Evolutionary conservation across 129 eudicot species (phyloP).

Genomic region (Flaveria linearis): DNA sequence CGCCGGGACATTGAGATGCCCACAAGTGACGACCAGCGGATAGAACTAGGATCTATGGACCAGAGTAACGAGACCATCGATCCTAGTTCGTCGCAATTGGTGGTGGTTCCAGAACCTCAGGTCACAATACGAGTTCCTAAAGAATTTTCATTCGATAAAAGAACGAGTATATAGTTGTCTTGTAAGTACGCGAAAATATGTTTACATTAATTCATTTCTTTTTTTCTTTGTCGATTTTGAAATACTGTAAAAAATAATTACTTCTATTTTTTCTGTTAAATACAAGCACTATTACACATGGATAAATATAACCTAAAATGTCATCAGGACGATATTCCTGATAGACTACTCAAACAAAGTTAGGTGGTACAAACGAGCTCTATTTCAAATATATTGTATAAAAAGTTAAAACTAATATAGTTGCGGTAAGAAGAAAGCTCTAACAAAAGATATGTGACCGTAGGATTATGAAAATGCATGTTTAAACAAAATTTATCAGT

Average conservation of each 20-base stretch:
- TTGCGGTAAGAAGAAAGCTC: neutral
- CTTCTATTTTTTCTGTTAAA: neutral
- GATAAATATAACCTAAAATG: too few relatives aligned
- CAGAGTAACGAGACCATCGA: constrained; percentile 25
- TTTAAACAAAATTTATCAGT: too few relatives aligned
- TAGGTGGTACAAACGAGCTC: too few relatives aligned
- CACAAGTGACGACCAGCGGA: constrained; percentile 9
- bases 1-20: constrained; percentile 8
- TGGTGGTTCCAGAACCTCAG: constrained; percentile 24
- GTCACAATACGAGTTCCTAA: constrained; percentile 32
- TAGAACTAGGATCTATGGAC: constrained; percentile 17
- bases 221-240: constrained; percentile 7
- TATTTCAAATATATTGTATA: too few relatives aligned
- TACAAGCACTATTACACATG: neutral
- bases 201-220: constrained; percentile 10
- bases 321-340: too few relatives aligned
- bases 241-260: constrained; percentile 8
- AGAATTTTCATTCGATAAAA: constrained; percentile 43
- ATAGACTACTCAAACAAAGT: too few relatives aligned
- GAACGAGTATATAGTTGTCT: neutral
- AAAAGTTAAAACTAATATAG: too few relatives aligned
- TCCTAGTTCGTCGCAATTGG: constrained; percentile 2
- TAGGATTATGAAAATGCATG: too few relatives aligned
- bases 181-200: constrained; percentile 13
- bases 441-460: too few relatives aligned